phyloP scores from a whole-genome alignment of 495 filamentous ascomycete genomes.

The Xeromyces bisporus region DNA sequence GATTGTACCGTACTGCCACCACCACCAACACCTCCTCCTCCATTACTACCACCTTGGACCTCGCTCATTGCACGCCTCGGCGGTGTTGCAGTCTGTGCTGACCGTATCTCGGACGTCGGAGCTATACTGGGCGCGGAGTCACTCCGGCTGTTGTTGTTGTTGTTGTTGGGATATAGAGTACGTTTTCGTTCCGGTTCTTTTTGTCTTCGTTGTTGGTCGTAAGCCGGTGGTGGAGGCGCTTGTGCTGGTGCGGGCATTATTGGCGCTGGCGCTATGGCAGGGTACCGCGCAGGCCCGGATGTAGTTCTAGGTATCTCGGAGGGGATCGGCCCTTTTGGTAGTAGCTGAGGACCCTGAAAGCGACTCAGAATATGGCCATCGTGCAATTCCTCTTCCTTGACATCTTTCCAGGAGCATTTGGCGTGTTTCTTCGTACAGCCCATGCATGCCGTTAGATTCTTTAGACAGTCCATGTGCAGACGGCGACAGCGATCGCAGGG shows the following conservation, averaged over 20 bases:
- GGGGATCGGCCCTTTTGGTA: neutral
- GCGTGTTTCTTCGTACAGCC: constrained; percentile 82
- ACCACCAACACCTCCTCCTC: too few species aligned
- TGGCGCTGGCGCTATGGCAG: neutral
- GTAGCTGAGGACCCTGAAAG: constrained; percentile 7
- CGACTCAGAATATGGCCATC: constrained; percentile 11
- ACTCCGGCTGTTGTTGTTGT: constrained; percentile 10
- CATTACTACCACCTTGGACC: constrained; percentile 14
- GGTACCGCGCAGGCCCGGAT: neutral
- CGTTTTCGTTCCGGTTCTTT: neutral
- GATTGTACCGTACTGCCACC: too few species aligned
- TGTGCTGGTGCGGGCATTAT: neutral
- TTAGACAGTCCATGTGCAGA: constrained; percentile 63
- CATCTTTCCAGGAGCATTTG: constrained; percentile 65
- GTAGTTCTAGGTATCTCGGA: too few species aligned
- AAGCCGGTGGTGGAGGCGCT: neutral
- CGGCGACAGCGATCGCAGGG: constrained; percentile 73
- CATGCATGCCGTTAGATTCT: constrained; percentile 70
- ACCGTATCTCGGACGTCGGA: constrained; percentile 5
- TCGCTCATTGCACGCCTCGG: constrained; percentile 29
- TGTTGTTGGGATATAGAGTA: too few species aligned
- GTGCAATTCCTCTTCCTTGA: constrained; percentile 51
- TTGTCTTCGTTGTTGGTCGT: neutral
- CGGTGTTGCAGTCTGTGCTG: constrained; percentile 9
- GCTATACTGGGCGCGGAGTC: constrained; percentile 19